Evolutionary conservation across 768 basidiomycete genomes (phyloP).

Genomic region (Suillus discolor): DNA sequence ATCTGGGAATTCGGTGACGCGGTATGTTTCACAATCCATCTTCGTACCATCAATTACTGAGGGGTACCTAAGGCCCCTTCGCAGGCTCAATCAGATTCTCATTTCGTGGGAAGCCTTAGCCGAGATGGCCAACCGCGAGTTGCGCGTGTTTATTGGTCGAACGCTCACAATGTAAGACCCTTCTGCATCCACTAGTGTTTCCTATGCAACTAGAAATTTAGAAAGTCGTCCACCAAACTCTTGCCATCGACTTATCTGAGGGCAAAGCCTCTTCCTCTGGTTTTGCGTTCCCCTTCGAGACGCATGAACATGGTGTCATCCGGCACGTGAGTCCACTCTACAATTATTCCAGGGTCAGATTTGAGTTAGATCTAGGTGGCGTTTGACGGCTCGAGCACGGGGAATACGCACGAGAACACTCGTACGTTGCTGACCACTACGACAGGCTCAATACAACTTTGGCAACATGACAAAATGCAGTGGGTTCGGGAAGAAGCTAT

Average conservation of each 20-base stretch:
- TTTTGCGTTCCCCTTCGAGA: constrained; percentile 67
- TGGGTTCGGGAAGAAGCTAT: constrained; percentile 88
- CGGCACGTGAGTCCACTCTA: constrained; percentile 50
- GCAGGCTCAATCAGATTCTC: neutral
- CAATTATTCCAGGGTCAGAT: constrained; percentile 5
- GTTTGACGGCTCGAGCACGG: constrained; percentile 49
- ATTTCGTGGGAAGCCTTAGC: constrained; percentile 38
- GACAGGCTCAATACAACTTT: constrained; percentile 78
- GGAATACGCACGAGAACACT: constrained; percentile 37
- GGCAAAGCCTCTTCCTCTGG: constrained; percentile 50
- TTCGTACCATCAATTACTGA: constrained; percentile 9
- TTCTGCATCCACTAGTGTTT: neutral
- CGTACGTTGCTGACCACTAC: constrained; percentile 63
- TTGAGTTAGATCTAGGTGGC: constrained; percentile 42
- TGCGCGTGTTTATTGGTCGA: constrained; percentile 70
- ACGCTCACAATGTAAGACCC: constrained; percentile 49
- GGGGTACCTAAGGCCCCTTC: constrained; percentile 32
- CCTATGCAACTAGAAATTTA: constrained; percentile 25
- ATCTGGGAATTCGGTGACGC: constrained; percentile 61
- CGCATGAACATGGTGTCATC: constrained; percentile 66
- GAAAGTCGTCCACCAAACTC: constrained; percentile 58
- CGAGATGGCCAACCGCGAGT: constrained; percentile 54
- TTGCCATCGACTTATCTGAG: constrained; percentile 48
- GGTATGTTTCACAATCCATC: constrained; percentile 37
- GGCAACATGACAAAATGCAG: constrained; percentile 58